A percentile compares a stretch with the other conserved stretches of the same genome.
phyloP scores from a whole-genome alignment of 345 rosid genomes.

The Corchorus olitorius region DNA sequence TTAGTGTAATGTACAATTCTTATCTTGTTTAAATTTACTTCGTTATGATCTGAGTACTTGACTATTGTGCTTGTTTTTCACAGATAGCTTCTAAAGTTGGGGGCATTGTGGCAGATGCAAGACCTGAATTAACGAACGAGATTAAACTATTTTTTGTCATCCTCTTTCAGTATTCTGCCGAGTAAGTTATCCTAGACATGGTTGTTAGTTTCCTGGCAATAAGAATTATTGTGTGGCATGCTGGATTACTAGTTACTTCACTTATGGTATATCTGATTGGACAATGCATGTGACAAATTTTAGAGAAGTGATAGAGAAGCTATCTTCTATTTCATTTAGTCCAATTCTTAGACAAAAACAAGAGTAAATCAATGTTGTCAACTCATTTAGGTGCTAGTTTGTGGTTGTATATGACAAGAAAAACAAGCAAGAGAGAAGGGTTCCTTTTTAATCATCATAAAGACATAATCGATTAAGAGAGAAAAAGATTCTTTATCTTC shows the following conservation, averaged over 20 bases:
- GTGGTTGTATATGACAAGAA: background rate
- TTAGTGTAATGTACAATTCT: constrained; percentile 52
- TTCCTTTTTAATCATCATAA: background rate
- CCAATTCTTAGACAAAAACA: background rate
- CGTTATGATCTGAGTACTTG: constrained; percentile 14
- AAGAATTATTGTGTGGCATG: background rate
- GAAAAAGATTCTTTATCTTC: background rate
- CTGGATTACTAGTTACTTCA: background rate
- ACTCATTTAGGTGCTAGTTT: background rate
- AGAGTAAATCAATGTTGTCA: background rate
- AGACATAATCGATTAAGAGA: background rate
- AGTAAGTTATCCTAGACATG: constrained; percentile 48
- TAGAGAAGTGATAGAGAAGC: background rate
- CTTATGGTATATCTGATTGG: background rate
- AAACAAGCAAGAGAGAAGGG: background rate
- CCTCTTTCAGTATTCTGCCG: constrained; percentile 66
- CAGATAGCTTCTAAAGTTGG: constrained; percentile 77
- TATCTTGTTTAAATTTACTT: constrained; percentile 13
- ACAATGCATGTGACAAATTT: background rate
- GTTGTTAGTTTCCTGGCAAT: background rate
- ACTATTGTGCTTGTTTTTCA: constrained; percentile 30
- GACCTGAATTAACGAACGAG: constrained; percentile 50
- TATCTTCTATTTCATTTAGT: background rate
- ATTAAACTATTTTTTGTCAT: constrained; percentile 59
- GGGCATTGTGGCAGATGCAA: constrained; percentile 80